Percentiles rank a stretch among this genome's conserved stretches.
phyloP scores from a whole-genome alignment of 2,329 filamentous ascomycete genomes.

The Trichoderma sp. region DNA sequence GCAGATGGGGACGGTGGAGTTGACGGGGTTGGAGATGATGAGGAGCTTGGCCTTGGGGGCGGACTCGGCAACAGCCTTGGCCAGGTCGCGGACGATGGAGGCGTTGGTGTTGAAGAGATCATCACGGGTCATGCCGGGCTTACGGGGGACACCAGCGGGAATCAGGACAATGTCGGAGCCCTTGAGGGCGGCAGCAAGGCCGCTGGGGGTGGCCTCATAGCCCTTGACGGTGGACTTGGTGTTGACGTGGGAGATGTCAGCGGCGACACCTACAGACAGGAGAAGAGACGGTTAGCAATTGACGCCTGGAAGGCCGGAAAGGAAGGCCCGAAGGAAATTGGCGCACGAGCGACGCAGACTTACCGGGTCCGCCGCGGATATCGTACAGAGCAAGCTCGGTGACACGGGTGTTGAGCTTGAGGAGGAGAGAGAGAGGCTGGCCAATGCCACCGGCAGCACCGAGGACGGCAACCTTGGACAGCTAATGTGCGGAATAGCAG shows the following conservation, averaged over 20 bases:
- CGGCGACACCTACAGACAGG: conserved; percentile 73
- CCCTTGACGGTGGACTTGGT: conserved; percentile 93
- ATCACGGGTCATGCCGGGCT: conserved; percentile 99
- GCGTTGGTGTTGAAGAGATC: conserved; percentile 99
- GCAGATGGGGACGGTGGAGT: conserved; percentile 98
- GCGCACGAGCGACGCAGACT: conserved; percentile 34
- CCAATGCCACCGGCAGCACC: conserved; percentile 97
- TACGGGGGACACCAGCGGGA: conserved; percentile 96
- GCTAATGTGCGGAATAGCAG: conserved; percentile 49
- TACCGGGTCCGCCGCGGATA: conserved; percentile 91
- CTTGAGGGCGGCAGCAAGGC: conserved; percentile 76
- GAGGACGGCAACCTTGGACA: conserved; percentile 96
- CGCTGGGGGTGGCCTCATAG: conserved; percentile 73
- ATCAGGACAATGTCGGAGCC: conserved; percentile 93
- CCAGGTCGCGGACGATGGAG: conserved; percentile 96
- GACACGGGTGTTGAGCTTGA: conserved; percentile 97
- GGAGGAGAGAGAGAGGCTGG: conserved; percentile 92
- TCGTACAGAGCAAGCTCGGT: conserved; percentile 95
- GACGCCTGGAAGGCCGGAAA: neutral
- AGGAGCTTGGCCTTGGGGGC: conserved; percentile 91
- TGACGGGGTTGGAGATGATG: conserved; percentile 98
- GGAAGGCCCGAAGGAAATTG: conserved; percentile 17
- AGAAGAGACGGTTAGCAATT: conserved; percentile 18
- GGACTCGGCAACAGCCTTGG: conserved; percentile 87
- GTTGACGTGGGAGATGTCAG: conserved; percentile 98